These are phyloP conservation scores for Luvunga scandens DNA, from an alignment of 345 rosid genomes.

Conservation along the genomic window DNA sequence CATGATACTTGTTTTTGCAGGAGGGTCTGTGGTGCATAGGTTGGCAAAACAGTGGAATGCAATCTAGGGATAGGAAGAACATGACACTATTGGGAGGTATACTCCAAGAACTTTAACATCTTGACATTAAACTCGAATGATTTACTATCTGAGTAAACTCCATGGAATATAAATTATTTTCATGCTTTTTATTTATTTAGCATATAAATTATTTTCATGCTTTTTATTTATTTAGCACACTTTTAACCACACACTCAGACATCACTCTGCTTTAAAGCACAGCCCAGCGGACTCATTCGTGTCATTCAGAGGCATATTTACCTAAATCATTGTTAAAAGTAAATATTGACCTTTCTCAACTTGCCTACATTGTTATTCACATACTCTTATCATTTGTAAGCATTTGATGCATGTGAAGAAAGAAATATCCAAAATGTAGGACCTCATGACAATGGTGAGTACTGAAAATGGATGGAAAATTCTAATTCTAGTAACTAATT, in stretches of 20 bases:
- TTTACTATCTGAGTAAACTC: not conserved
- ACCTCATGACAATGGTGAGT: not conserved
- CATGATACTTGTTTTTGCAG: slow-evolving; percentile 34
- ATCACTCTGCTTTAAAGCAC: not conserved
- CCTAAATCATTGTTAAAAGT: not conserved
- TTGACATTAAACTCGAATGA: not conserved
- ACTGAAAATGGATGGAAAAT: not conserved
- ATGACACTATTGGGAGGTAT: slow-evolving; percentile 93
- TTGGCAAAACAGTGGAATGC: slow-evolving; percentile 95
- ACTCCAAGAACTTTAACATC: not conserved
- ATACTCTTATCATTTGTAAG: not conserved
- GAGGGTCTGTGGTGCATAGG: slow-evolving; percentile 92
- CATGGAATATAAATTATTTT: not conserved
- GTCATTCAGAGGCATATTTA: not conserved
- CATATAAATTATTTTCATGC: too few relatives aligned
- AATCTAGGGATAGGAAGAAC: slow-evolving; percentile 76
- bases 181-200: too few relatives aligned
- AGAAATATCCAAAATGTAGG: not conserved
- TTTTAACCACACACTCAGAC: not conserved
- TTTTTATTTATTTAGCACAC: not conserved
- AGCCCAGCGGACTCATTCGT: not conserved
- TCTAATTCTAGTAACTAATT: not conserved
- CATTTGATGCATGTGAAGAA: not conserved
- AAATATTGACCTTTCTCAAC: not conserved
- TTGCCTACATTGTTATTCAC: not conserved